phyloP scores from a whole-genome alignment of 305 asterid species.

The Rubia occidens region DNA sequence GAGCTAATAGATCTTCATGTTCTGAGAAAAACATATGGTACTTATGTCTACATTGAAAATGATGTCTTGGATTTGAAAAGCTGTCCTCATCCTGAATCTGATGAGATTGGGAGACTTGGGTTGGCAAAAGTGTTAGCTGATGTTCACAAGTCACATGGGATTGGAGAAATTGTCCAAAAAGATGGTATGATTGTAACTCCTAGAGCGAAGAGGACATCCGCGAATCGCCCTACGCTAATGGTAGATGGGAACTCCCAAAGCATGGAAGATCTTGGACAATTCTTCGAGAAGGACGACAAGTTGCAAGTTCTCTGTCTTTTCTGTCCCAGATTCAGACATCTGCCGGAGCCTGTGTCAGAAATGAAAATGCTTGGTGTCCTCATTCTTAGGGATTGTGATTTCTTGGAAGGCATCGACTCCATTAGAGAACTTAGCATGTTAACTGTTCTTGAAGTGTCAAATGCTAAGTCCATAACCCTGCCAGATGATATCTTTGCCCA shows the following conservation, averaged over 20 bases:
- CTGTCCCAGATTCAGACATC: slow-evolving; percentile 19
- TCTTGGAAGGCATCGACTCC: slow-evolving; percentile 10
- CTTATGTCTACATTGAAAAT: slow-evolving; percentile 25
- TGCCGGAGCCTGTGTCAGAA: slow-evolving; percentile 9
- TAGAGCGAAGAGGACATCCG: slow-evolving; percentile 3
- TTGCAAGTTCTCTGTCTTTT: slow-evolving; percentile 26
- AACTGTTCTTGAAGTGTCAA: slow-evolving; percentile 36
- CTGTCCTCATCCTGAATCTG: slow-evolving; percentile 12
- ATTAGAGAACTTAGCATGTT: slow-evolving; percentile 13
- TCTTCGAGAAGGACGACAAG: not conserved
- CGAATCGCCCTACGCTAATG: slow-evolving; percentile 19
- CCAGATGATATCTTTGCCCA: slow-evolving; percentile 16
- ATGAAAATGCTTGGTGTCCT: slow-evolving; percentile 24
- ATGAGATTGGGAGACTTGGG: slow-evolving; percentile 18
- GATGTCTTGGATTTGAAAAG: slow-evolving; percentile 18
- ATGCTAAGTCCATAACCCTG: slow-evolving; percentile 20
- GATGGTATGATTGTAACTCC: slow-evolving; percentile 29
- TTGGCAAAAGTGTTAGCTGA: slow-evolving; percentile 27
- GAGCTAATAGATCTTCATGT: slow-evolving; percentile 26
- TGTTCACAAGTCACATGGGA: slow-evolving; percentile 8
- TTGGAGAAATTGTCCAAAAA: slow-evolving; percentile 23
- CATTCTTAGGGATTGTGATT: slow-evolving; percentile 34
- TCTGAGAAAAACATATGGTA: slow-evolving; percentile 11
- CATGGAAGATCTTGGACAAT: slow-evolving; percentile 1
- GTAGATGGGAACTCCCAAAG: slow-evolving; percentile 25